Evolutionary conservation across 805 yeast genomes (phyloP).

Genomic region (Clavispora phyllophila): DNA sequence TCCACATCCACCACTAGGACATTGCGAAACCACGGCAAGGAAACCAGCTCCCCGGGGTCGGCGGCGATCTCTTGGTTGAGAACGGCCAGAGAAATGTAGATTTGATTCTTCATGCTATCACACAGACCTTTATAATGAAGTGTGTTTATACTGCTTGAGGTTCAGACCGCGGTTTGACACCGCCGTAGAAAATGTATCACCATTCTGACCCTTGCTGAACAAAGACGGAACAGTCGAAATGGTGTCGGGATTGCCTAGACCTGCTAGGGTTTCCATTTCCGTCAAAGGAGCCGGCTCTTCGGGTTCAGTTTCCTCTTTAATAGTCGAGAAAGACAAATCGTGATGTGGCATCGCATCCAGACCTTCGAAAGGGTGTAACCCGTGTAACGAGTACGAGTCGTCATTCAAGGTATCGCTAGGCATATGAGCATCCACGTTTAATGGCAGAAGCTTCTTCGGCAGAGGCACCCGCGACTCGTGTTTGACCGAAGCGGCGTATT

Average conservation of each 20-base stretch:
- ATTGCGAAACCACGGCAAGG: constrained; percentile 11
- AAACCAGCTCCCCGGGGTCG: neutral
- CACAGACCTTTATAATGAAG: neutral
- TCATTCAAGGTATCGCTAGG: too few species aligned
- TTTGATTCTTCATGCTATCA: neutral
- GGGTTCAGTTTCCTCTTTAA: neutral
- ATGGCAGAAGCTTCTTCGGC: too few species aligned
- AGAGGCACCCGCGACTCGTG: too few species aligned
- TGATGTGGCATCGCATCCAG: neutral
- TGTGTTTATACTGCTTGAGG: neutral
- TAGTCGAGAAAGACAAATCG: neutral
- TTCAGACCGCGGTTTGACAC: neutral
- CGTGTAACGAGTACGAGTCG: neutral
- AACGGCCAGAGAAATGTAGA: neutral
- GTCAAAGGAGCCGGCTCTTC: neutral
- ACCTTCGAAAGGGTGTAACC: neutral
- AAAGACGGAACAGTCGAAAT: neutral
- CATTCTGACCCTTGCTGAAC: neutral
- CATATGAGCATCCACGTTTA: too few species aligned
- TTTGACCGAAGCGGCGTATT: neutral
- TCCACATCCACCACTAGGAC: constrained; percentile 7
- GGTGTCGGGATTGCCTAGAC: neutral
- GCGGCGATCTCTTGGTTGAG: neutral
- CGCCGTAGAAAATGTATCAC: neutral
- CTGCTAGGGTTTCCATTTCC: neutral